Evolutionary conservation across 2,329 filamentous ascomycete genomes (phyloP).

Genomic region (Trichophyton schoenleinii): DNA sequence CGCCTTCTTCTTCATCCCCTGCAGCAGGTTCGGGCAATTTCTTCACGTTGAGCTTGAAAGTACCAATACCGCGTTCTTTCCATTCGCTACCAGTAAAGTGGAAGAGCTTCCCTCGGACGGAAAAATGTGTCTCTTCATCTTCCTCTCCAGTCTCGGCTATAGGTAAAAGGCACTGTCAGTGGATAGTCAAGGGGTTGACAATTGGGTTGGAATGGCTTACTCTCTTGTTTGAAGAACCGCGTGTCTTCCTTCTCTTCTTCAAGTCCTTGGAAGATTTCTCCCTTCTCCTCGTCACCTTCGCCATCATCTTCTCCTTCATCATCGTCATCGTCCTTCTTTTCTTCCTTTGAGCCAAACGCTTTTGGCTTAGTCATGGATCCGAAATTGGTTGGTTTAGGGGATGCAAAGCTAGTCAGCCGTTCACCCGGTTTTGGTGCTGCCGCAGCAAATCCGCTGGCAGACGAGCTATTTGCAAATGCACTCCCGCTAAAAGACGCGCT

Average conservation of each 20-base stretch:
- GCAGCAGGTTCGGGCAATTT: slow-evolving; percentile 45
- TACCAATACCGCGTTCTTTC: slow-evolving; percentile 80
- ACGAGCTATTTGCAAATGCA: slow-evolving; percentile 26
- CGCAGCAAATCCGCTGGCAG: slow-evolving; percentile 38
- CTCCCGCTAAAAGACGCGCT: slow-evolving; percentile 20
- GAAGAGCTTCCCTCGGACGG: slow-evolving; percentile 73
- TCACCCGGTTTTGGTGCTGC: slow-evolving; percentile 32
- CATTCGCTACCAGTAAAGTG: slow-evolving; percentile 62
- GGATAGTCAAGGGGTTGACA: not conserved
- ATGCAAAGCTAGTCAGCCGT: slow-evolving; percentile 57
- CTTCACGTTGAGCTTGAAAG: slow-evolving; percentile 70
- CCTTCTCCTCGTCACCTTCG: slow-evolving; percentile 33
- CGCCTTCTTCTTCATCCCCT: slow-evolving; percentile 38
- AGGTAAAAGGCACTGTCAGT: not conserved
- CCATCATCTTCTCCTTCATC: slow-evolving; percentile 36
- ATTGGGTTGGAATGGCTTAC: slow-evolving; percentile 39
- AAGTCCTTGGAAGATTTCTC: slow-evolving; percentile 38
- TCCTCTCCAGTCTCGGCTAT: slow-evolving; percentile 79
- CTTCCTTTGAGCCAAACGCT: slow-evolving; percentile 61
- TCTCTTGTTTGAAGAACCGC: slow-evolving; percentile 46
- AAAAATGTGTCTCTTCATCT: slow-evolving; percentile 61
- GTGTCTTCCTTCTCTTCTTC: slow-evolving; percentile 37
- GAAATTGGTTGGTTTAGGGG: slow-evolving; percentile 38
- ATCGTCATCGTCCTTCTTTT: slow-evolving; percentile 37
- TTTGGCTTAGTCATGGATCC: slow-evolving; percentile 29